Conservation (phyloP, 2,329 filamentous ascomycete genomes). For the Lachnellula occidentalis region DNA sequence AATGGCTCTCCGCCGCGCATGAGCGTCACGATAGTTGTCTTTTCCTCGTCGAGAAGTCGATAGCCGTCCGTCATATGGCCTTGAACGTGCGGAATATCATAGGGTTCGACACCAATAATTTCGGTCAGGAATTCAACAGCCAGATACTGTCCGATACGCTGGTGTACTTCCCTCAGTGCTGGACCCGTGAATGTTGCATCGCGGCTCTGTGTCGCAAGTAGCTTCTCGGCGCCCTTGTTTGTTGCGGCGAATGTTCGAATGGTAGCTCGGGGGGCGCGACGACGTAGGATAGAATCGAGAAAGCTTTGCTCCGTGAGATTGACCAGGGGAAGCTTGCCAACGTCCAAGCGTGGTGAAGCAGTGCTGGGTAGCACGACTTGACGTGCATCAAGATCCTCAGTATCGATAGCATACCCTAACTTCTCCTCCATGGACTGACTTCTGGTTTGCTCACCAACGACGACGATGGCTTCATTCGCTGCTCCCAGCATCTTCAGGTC, state of each 20-base stretch:
- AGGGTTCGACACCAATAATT: slow-evolving; percentile 45
- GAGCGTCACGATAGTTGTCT: slow-evolving; percentile 51
- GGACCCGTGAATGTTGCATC: too few species aligned
- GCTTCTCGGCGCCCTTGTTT: slow-evolving; percentile 37
- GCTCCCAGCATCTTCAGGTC: slow-evolving; percentile 52
- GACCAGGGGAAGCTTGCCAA: slow-evolving; percentile 37
- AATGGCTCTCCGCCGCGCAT: slow-evolving; percentile 61
- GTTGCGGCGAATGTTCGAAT: slow-evolving; percentile 40
- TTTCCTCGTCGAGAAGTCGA: slow-evolving; percentile 40
- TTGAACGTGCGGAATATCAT: slow-evolving; percentile 47
- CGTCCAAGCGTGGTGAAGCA: slow-evolving; percentile 38
- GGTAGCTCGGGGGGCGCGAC: background rate
- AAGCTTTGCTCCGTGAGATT: slow-evolving; percentile 11
- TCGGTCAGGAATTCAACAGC: slow-evolving; percentile 43
- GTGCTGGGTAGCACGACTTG: slow-evolving; percentile 43
- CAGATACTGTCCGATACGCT: slow-evolving; percentile 45
- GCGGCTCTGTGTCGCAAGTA: slow-evolving; percentile 37
- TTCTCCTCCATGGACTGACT: slow-evolving; percentile 48
- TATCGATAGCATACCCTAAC: slow-evolving; percentile 39
- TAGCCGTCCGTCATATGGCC: slow-evolving; percentile 40
- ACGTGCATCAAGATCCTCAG: slow-evolving; percentile 34
- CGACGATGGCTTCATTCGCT: slow-evolving; percentile 49
- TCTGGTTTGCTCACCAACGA: slow-evolving; percentile 43
- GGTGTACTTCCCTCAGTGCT: too few species aligned
- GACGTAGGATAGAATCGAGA: slow-evolving; percentile 17